Conservation (phyloP, 345 rosid species). For the Chamaenerion angustifolium region DNA sequence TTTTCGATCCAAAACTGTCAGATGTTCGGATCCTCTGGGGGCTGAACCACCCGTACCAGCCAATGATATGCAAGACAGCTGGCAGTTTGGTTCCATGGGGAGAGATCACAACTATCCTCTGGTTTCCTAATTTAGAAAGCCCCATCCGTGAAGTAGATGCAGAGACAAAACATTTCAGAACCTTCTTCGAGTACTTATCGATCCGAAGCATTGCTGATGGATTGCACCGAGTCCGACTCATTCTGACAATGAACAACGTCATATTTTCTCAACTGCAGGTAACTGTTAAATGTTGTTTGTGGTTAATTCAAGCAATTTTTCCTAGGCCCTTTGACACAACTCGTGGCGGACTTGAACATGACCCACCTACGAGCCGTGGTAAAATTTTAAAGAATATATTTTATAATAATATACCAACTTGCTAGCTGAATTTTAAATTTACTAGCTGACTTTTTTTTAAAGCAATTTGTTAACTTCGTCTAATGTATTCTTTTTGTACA, state of each 20-base stretch:
- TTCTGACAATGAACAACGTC: conserved; percentile 68
- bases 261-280: conserved; percentile 68
- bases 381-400: too few species aligned
- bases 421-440: too few species aligned
- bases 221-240: conserved; percentile 33
- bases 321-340: background rate
- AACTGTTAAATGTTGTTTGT: conserved; percentile 4
- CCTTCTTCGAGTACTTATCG: conserved; percentile 63
- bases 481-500: too few species aligned
- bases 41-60: conserved; percentile 45
- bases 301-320: background rate
- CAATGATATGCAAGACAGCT: conserved; percentile 37
- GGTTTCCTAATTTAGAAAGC: conserved; percentile 52
- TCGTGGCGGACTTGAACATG: background rate
- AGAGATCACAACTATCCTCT: conserved; percentile 44
- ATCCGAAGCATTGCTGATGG: conserved; percentile 46
- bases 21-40: conserved; percentile 55
- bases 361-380: too few species aligned
- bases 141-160: conserved; percentile 30
- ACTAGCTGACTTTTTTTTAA: too few species aligned
- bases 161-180: conserved; percentile 39
- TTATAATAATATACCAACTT: too few species aligned
- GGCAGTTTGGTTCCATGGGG: conserved; percentile 54
- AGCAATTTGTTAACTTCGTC: too few species aligned
- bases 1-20: conserved; percentile 24